Evolutionary conservation across 352 stramenopile genomes (phyloP), one percentile per base, ranked within the genome.

Genomic region (Phytopythium vexans): DNA sequence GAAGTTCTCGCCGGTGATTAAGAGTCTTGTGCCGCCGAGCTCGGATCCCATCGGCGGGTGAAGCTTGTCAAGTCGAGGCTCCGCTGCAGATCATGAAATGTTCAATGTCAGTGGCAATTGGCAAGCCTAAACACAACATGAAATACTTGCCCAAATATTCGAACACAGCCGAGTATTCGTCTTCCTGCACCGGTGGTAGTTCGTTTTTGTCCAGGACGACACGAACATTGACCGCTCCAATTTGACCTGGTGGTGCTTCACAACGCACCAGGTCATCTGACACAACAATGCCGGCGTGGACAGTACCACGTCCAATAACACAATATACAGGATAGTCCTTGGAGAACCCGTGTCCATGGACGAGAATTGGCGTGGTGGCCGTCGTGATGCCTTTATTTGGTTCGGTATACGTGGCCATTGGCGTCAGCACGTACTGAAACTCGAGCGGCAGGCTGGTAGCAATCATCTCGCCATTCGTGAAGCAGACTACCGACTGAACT

Each of bases 301-400:
- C 54, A 10, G 47, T 35, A 27, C 40, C 46, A 4, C 51, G 32
- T 10, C 66, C 73, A 56, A 84, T 64, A n/a, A 56, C 47, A 49
- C 70, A 84, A 8, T 41, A 15, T 31, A 79, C 56, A 3, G 52
- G 49, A 31, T 58, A 68, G 2, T 56, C 43, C 3, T 53, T 16
- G 38, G 41, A 63, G 34, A 84, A 84, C 15, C 56, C 67, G 15
- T 12, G 63, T n/a, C 73, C 73, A 45, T 58, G 36, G 31, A 84
- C 39, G 2, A 56, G 41, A 21, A 79, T 12, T 8, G 38, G 40
- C 3, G 65, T 71, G n/a, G 51, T 62, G 0, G 41, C 49, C 39
- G 47, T 55, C 3, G 37, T 27, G 2, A 66, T 49, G 11, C 65
- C 68, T 16, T 74, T 48, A 33, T 54, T 52, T 36, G 73, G 73